These are phyloP conservation scores for Cryphonectria carpinicola DNA, from an alignment of 2,329 filamentous ascomycete genomes.

Conservation along the genomic window DNA sequence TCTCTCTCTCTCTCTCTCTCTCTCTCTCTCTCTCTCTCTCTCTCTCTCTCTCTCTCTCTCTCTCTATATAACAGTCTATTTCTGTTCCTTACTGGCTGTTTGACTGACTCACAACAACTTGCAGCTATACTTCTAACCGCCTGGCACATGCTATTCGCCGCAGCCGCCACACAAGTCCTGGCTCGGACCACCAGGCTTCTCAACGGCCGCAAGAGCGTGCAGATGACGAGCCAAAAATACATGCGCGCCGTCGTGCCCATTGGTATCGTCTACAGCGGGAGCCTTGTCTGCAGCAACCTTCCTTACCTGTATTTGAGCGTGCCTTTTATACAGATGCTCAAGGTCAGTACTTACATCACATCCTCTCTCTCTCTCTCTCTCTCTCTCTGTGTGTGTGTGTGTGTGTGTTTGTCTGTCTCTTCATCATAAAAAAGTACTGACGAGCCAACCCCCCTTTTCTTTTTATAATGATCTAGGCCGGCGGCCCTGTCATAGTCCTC, in stretches of 20 bases:
- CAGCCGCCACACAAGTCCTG: slow-evolving; percentile 87
- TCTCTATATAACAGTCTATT: too few species aligned
- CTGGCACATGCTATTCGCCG: slow-evolving; percentile 93
- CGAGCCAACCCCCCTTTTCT: not conserved
- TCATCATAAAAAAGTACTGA: not conserved
- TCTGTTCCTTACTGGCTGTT: too few species aligned
- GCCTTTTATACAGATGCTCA: slow-evolving; percentile 98
- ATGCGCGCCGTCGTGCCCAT: slow-evolving; percentile 90
- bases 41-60: not conserved
- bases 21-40: too few species aligned
- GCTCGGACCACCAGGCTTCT: slow-evolving; percentile 85
- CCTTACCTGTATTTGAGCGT: slow-evolving; percentile 93
- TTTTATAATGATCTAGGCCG: slow-evolving; percentile 47
- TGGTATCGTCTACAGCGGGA: slow-evolving; percentile 89
- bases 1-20: not conserved
- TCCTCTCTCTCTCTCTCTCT: not conserved
- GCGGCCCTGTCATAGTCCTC: slow-evolving; percentile 68
- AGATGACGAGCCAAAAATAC: slow-evolving; percentile 93
- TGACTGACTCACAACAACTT: too few species aligned
- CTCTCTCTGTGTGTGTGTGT: too few species aligned
- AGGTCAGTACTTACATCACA: slow-evolving; percentile 55
- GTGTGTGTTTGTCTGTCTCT: not conserved
- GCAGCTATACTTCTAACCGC: slow-evolving; percentile 77
- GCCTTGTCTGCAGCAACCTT: slow-evolving; percentile 91
- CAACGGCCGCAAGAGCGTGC: slow-evolving; percentile 89